Percentiles rank a stretch among this genome's conserved stretches.
phyloP scores from a whole-genome alignment of 2,329 filamentous ascomycete species.

The Stagonosporopsis chrysanthemi region DNA sequence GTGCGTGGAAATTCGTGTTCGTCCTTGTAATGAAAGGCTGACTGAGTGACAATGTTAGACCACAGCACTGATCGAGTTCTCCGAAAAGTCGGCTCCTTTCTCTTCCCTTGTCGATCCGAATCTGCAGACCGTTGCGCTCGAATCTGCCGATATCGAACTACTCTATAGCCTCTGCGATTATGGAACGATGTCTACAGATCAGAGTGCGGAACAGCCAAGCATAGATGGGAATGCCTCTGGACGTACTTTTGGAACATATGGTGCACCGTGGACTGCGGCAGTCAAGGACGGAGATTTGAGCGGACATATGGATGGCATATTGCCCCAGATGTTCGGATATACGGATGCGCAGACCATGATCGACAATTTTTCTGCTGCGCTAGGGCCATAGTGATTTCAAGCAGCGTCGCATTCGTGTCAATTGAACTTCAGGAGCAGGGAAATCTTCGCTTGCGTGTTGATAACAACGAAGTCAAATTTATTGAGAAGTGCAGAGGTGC shows the following conservation, averaged over 20 bases:
- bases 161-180: slow-evolving; percentile 16
- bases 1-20: neutral
- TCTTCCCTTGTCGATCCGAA: neutral
- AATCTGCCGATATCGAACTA: slow-evolving; percentile 8
- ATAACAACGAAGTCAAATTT: too few relatives aligned
- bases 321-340: slow-evolving; percentile 10
- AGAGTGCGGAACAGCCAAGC: neutral
- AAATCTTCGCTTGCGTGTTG: too few relatives aligned
- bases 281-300: neutral
- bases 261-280: neutral
- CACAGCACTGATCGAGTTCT: neutral
- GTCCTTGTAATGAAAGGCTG: neutral
- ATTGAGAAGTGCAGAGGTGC: too few relatives aligned
- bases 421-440: neutral
- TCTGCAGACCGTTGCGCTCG: neutral
- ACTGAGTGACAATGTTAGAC: neutral
- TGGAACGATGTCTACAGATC: slow-evolving; percentile 11
- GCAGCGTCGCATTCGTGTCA: neutral
- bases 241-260: neutral
- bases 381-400: neutral
- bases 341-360: slow-evolving; percentile 6
- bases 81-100: neutral
- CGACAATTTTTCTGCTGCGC: slow-evolving; percentile 3
- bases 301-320: slow-evolving; percentile 8
- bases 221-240: neutral